These are phyloP conservation scores for Plectosphaerella sp. DNA, from an alignment of 2,329 filamentous ascomycete genomes.

Conservation along the genomic window DNA sequence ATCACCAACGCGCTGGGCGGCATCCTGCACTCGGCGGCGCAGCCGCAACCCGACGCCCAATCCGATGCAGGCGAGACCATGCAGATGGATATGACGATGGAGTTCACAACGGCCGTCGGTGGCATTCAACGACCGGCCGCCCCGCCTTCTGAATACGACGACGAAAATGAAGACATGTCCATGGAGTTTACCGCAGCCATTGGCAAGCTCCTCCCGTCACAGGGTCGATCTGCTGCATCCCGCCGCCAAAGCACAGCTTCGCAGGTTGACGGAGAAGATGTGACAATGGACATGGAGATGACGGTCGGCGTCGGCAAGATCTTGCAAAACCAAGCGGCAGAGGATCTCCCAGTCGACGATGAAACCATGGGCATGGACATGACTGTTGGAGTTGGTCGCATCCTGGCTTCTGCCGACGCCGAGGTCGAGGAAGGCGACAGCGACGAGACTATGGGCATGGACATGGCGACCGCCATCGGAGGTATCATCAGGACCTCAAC, in stretches of 20 bases:
- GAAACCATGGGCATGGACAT: conserved; percentile 54
- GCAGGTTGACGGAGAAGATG: conserved; percentile 49
- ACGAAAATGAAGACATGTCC: conserved; percentile 64
- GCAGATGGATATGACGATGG: conserved; percentile 69
- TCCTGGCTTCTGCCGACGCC: conserved; percentile 31
- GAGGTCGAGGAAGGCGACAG: conserved; percentile 27
- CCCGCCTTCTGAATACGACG: conserved; percentile 23
- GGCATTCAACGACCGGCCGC: conserved; percentile 45
- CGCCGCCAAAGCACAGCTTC: conserved; percentile 24
- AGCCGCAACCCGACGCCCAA: conserved; percentile 21
- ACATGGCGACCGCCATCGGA: conserved; percentile 61
- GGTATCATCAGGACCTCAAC: conserved; percentile 47
- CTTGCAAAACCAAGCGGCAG: conserved; percentile 16
- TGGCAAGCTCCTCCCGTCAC: conserved; percentile 44
- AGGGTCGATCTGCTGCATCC: conserved; percentile 12
- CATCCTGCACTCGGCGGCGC: conserved; percentile 49
- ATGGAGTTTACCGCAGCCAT: conserved; percentile 73
- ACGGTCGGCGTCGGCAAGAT: conserved; percentile 41
- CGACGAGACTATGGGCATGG: conserved; percentile 56
- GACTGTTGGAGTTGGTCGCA: conserved; percentile 52
- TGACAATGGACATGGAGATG: conserved; percentile 53
- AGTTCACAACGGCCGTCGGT: conserved; percentile 75
- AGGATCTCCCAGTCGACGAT: conserved; percentile 20
- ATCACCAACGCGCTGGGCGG: conserved; percentile 79
- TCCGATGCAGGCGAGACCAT: not conserved